phyloP scores from a whole-genome alignment of 805 yeast genomes.

The Yarrowia osloensis region DNA sequence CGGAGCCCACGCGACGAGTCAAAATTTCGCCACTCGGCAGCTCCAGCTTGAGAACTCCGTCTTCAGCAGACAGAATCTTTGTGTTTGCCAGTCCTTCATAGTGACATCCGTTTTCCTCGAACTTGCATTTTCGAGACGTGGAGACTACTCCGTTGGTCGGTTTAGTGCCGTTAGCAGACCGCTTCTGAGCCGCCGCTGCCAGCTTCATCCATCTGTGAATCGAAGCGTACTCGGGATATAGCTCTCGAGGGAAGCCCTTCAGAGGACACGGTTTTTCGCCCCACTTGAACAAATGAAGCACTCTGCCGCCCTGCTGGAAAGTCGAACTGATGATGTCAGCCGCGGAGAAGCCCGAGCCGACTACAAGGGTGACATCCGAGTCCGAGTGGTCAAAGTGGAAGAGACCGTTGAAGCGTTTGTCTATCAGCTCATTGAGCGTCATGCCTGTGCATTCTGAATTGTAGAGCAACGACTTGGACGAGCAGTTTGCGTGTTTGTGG shows the following conservation, averaged over 20 bases:
- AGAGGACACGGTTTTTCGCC: constrained; percentile 38
- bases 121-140: background rate
- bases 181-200: constrained; percentile 28
- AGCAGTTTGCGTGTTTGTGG: constrained; percentile 18
- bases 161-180: background rate
- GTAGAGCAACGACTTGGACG: constrained; percentile 15
- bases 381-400: constrained; percentile 8
- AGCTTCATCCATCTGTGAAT: constrained; percentile 39
- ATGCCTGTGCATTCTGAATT: constrained; percentile 26
- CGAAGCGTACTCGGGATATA: constrained; percentile 42
- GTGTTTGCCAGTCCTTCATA: constrained; percentile 37
- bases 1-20: constrained; percentile 29
- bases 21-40: constrained; percentile 32
- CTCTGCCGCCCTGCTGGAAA: constrained; percentile 21
- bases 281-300: constrained; percentile 41
- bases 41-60: constrained; percentile 33
- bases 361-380: constrained; percentile 11
- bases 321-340: constrained; percentile 41
- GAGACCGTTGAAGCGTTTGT: constrained; percentile 20
- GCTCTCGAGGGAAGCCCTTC: constrained; percentile 39
- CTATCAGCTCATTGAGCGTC: constrained; percentile 18
- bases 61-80: constrained; percentile 27
- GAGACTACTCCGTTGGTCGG: background rate
- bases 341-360: constrained; percentile 44
- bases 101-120: background rate